Evolutionary conservation across 176 grass and related monocot species (phyloP).

Genomic region (Sorghum bicolor): Sorghum_bicolor_NCBIv3 NC_012870.2:11580001-11580500

Average conservation of each 20-base stretch:
- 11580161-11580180: not conserved
- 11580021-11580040: not conserved
- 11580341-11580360: no score
- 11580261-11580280: not conserved
- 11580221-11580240: not conserved
- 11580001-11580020: not conserved
- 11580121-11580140: constrained; percentile 21
- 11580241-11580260: not conserved
- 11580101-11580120: constrained; percentile 16
- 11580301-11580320: no score
- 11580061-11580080: not conserved
- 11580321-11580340: no score
- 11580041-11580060: not conserved
- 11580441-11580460: no score
- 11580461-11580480: no score
- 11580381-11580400: no score
- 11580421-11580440: no score
- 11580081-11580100: constrained; percentile 4
- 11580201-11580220: not conserved
- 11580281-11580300: no score
- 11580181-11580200: not conserved
- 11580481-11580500: no score
- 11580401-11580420: no score
- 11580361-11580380: no score
- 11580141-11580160: not conserved